Base-by-base conservation (phyloP, 139 green algal species). In the Klebsormidium nitens region DNA sequence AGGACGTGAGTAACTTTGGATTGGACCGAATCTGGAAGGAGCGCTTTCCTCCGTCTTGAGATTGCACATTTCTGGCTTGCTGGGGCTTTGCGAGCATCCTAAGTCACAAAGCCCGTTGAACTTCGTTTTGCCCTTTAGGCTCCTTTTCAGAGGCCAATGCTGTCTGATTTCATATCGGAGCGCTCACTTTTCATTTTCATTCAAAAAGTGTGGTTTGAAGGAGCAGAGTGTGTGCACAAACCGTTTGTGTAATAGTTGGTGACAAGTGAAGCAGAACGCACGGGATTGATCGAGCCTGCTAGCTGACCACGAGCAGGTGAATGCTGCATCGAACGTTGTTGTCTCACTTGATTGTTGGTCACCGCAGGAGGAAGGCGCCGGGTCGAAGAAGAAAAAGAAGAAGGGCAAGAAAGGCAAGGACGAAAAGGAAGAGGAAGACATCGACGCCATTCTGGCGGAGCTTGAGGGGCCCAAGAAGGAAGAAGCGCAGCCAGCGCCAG, bases 101-200 rank as follows among this genome's bases (percentile, higher is more conserved):
- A n/a, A n/a, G n/a, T 89, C 5, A 77, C 88, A 59, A 87, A 87
- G 78, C 71, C 69, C 0, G 71, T 84, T 31, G 89, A 88, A 19
- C 63, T 62, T 66, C 86, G 64, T 6, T 86, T 85, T 1, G 82
- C 82, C 31, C 82, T 79, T 36, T 88, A 77, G 31, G 69, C 86
- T 1, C 47, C 69, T 6, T 76, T 95, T n/a, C 74, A 82, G 56
- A 76, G 78, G 57, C 75, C 76, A 28, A 71, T 58, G 31, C 63
- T 95, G 59, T 79, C 86, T 28, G 89, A 88, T 0, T 79, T 92
- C 31, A 77, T 87, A 39, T 85, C 66, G 50, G 76, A 77, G 37
- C 88, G 89, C 63, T 93, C 93, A 88, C 78, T 95, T 26, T 91
- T 86, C 77, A 87, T 78, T 34, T 84, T 86, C 0, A 69, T 83